Percentiles rank a stretch among this genome's conserved stretches.
Evolutionary conservation across 768 basidiomycete species (phyloP).

Genomic region (Tulasnella sp.): DNA sequence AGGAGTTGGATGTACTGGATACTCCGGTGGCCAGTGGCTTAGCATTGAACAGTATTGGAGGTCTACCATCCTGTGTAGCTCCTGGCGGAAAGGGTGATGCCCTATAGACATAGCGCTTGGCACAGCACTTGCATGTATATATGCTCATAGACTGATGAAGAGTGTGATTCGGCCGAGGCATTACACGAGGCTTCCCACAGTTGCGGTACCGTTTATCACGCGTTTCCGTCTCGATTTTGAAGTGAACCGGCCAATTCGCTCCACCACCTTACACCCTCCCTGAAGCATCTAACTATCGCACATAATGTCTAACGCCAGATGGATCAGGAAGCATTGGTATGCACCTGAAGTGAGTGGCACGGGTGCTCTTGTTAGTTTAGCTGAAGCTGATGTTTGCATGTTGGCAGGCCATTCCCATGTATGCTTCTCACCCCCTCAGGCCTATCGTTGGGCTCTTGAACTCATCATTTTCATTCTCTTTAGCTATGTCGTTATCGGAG

Average conservation of each 20-base stretch:
- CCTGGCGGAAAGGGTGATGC: background rate
- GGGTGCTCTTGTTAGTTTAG: background rate
- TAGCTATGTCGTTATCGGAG: conserved; percentile 41
- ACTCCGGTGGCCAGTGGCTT: background rate
- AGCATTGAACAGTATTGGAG: background rate
- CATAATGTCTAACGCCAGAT: background rate
- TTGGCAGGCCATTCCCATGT: conserved; percentile 40
- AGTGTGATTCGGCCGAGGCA: no score
- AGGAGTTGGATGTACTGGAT: background rate
- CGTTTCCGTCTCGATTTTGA: background rate
- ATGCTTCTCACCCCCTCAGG: conserved; percentile 18
- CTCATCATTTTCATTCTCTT: background rate
- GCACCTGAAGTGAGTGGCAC: conserved; percentile 50
- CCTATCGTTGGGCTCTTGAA: background rate
- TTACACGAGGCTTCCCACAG: conserved; percentile 8
- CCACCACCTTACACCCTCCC: background rate
- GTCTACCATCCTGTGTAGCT: background rate
- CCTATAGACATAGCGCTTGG: background rate
- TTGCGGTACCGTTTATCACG: background rate
- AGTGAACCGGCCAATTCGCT: background rate
- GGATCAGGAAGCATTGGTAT: conserved; percentile 42
- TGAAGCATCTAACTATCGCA: background rate
- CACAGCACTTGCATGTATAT: background rate
- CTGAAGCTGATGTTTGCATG: no score
- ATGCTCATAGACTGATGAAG: no score